Evolutionary conservation across 495 filamentous ascomycete species (phyloP).

Genomic region (Oleoguttula mirabilis): DNA sequence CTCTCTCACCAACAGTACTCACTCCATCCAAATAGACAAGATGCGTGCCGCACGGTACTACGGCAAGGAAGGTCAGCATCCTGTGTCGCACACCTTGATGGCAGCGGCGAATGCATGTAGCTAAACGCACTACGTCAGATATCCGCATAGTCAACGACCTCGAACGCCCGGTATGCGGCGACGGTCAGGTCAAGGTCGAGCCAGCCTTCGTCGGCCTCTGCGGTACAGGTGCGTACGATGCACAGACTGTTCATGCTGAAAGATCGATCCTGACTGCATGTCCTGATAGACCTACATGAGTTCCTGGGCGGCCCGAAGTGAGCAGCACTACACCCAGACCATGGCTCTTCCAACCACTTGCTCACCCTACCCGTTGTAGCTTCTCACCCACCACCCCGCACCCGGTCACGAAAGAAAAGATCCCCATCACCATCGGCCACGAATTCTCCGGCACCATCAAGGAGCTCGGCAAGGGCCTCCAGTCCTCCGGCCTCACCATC

Average conservation of each 20-base stretch:
- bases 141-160: slow-evolving; percentile 32
- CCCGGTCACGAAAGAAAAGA: slow-evolving; percentile 21
- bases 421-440: slow-evolving; percentile 25
- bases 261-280: background rate
- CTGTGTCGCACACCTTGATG: background rate
- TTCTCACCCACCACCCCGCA: slow-evolving; percentile 19
- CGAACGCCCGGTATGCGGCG: slow-evolving; percentile 26
- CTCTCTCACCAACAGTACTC: too few species aligned
- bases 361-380: slow-evolving; percentile 7
- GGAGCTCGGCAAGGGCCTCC: slow-evolving; percentile 18
- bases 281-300: slow-evolving; percentile 23
- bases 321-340: background rate
- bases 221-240: slow-evolving; percentile 13
- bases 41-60: slow-evolving; percentile 35
- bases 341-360: background rate
- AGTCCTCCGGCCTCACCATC: slow-evolving; percentile 9
- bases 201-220: slow-evolving; percentile 25
- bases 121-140: slow-evolving; percentile 15
- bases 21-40: too few species aligned
- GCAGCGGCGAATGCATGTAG: background rate
- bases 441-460: slow-evolving; percentile 24
- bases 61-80: slow-evolving; percentile 25
- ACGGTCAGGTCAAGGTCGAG: slow-evolving; percentile 26
- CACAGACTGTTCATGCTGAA: background rate
- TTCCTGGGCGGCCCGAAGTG: slow-evolving; percentile 22